Evolutionary conservation across 257 asterid genomes (phyloP), one percentile per base, ranked within the genome.

Genomic region (Striga asiatica): DNA sequence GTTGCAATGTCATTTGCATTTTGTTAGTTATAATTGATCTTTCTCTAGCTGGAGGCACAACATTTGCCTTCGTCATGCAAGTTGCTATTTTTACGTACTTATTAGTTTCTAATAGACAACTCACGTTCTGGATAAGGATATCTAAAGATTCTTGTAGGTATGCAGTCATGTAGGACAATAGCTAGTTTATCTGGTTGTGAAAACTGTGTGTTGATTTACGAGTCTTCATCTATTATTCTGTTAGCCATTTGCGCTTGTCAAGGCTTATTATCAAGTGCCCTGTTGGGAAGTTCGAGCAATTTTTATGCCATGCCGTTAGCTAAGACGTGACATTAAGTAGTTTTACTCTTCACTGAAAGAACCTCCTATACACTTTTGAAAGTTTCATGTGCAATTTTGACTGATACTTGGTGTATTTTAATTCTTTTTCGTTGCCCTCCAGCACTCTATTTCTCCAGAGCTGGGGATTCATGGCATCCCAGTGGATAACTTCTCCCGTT

Each of bases 371-470:
- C n/a, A n/a, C n/a, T n/a, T n/a, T n/a, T n/a, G n/a, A n/a, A n/a
- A n/a, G n/a, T n/a, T n/a, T n/a, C n/a, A n/a, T n/a, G n/a, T n/a
- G n/a, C 35, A 29, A 29, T 1, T 29, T 5, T 1, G 43, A n/a
- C n/a, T 3, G 11, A 37, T 21, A 42, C n/a, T 49, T 27, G 49
- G 5, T 31, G 4, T 71, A 42, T 67, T 60, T 37, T 50, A 61
- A 16, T 13, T 63, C 24, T 22, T 17, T 78, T 23, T n/a, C 53
- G 65, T 61, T 69, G 47, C 46, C 72, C 43, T 50, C 58, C 94
- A 91, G 98, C 97, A 88, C 69, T 82, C 93, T 2, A 45, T 84
- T 64, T 87, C 96, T 14, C 98, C 97, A 0, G 98, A 91, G 71
- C 67, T 87, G 54, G 95, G 89, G 57, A 66, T 82, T 60, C 97